A percentile compares a stretch with the other conserved stretches of the same genome.
Conservation (phyloP, 2,329 filamentous ascomycete species). For the Emmonsia crescens region DNA sequence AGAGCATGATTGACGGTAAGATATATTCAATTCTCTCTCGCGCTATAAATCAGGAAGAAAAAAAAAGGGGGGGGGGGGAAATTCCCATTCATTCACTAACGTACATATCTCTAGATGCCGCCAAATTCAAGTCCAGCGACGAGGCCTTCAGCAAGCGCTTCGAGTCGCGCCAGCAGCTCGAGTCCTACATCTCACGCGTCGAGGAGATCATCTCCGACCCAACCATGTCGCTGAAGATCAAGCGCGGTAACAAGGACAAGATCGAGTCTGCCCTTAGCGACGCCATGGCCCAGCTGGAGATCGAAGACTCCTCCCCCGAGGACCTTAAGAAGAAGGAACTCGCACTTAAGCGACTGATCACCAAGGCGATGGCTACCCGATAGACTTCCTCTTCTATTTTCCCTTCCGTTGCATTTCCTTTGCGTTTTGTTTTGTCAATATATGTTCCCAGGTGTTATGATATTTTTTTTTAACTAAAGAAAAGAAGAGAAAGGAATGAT, state of each 20-base stretch:
- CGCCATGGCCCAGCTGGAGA: slow-evolving; percentile 93
- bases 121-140: slow-evolving; percentile 97
- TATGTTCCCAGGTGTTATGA: background rate
- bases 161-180: slow-evolving; percentile 97
- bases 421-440: background rate
- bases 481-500: background rate
- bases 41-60: background rate
- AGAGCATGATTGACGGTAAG: slow-evolving; percentile 87
- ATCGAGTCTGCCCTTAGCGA: slow-evolving; percentile 95
- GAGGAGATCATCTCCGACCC: slow-evolving; percentile 99
- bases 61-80: background rate
- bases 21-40: slow-evolving; percentile 7
- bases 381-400: slow-evolving; percentile 39
- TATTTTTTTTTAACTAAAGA: slow-evolving; percentile 1
- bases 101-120: slow-evolving; percentile 53
- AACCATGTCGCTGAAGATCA: slow-evolving; percentile 89
- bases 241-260: slow-evolving; percentile 99
- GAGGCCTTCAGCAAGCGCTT: slow-evolving; percentile 99
- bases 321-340: slow-evolving; percentile 99
- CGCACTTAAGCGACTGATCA: slow-evolving; percentile 91
- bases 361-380: slow-evolving; percentile 93
- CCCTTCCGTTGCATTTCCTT: background rate
- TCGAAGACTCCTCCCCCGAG: slow-evolving; percentile 81
- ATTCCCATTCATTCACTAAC: slow-evolving; percentile 18
- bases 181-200: slow-evolving; percentile 96